Conservation (phyloP, 1,284 basidiomycete species). For the Apiotrichum brassicae region DNA sequence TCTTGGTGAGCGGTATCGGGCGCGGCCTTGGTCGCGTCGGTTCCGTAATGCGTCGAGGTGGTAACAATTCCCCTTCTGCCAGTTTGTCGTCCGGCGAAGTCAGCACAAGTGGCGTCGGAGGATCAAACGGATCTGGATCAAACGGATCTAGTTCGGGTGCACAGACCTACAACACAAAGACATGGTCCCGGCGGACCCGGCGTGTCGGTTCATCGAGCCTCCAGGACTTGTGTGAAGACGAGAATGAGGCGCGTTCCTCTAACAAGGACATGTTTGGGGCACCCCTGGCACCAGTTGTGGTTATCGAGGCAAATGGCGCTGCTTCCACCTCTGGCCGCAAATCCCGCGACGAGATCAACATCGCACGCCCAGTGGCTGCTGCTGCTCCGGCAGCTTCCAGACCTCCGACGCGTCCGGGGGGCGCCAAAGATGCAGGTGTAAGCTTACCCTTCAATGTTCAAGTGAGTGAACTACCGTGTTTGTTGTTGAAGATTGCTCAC, state of each 20-base stretch:
- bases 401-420: neutral
- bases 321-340: too few species aligned
- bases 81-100: neutral
- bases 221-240: constrained; percentile 6
- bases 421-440: constrained; percentile 14
- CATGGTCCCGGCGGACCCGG: neutral
- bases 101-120: neutral
- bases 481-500: neutral
- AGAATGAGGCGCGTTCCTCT: neutral
- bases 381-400: neutral
- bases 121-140: neutral
- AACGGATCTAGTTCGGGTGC: neutral
- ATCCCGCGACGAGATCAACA: neutral
- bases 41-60: constrained; percentile 25
- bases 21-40: constrained; percentile 26
- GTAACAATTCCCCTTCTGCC: neutral
- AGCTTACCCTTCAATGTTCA: constrained; percentile 39
- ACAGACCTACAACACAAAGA: neutral
- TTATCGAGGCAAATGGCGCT: neutral
- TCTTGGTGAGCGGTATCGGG: constrained; percentile 19
- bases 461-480: constrained; percentile 18
- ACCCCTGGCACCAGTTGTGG: neutral
- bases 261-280: neutral
- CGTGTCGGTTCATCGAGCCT: neutral
- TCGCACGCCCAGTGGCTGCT: neutral